These are phyloP conservation scores for Baorangia bicolor DNA, from an alignment of 768 basidiomycete species.

Conservation along the genomic window DNA sequence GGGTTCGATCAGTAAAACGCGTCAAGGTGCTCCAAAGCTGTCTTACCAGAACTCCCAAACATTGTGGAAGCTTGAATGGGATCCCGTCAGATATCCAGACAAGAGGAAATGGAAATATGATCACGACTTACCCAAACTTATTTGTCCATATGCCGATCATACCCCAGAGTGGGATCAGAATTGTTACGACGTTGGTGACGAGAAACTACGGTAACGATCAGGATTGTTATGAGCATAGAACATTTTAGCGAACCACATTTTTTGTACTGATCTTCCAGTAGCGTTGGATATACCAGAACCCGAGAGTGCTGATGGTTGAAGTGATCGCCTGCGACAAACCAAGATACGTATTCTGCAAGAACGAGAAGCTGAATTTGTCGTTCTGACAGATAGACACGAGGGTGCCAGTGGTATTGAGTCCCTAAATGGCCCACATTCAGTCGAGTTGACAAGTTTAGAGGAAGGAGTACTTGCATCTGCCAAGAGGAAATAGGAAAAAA, in stretches of 20 bases:
- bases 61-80: conserved; percentile 61
- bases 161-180: conserved; percentile 81
- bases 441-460: background rate
- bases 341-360: conserved; percentile 76
- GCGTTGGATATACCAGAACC: conserved; percentile 80
- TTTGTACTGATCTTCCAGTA: conserved; percentile 79
- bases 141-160: conserved; percentile 82
- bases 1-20: background rate
- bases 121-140: conserved; percentile 58
- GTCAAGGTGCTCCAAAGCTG: background rate
- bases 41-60: conserved; percentile 84
- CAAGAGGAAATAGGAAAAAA: conserved; percentile 72
- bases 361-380: conserved; percentile 76
- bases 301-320: conserved; percentile 67
- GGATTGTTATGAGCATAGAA: background rate
- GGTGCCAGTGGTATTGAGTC: conserved; percentile 77
- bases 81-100: background rate
- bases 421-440: conserved; percentile 39
- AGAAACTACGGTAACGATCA: conserved; percentile 49
- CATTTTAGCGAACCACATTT: conserved; percentile 55
- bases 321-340: conserved; percentile 73
- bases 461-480: conserved; percentile 52
- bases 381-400: conserved; percentile 77
- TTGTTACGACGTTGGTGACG: conserved; percentile 71
- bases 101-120: background rate